Conservation (phyloP, 2,329 filamentous ascomycete genomes). For the Aspergillus brunneoviolaceus region DNA sequence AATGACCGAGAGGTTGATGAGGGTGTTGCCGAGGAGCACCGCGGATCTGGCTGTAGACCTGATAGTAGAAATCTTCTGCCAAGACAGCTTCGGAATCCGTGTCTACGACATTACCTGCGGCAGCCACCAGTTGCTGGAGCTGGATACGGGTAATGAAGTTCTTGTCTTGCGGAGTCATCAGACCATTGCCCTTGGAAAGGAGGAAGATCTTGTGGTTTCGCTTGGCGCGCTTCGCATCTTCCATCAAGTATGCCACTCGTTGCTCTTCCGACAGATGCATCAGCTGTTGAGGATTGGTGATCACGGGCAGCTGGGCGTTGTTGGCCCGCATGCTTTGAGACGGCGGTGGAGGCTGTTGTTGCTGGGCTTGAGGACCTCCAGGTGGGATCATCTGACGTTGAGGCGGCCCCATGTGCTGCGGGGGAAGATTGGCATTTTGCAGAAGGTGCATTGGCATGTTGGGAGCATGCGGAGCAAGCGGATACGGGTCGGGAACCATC, state of each 20-base stretch:
- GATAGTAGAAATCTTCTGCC: slow-evolving; percentile 96
- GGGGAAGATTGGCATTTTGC: slow-evolving; percentile 71
- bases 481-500: slow-evolving; percentile 43
- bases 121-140: slow-evolving; percentile 89
- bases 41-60: slow-evolving; percentile 92
- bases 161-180: slow-evolving; percentile 99
- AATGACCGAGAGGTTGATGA: slow-evolving; percentile 89
- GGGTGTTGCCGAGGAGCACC: slow-evolving; percentile 87
- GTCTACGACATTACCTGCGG: slow-evolving; percentile 83
- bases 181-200: slow-evolving; percentile 86
- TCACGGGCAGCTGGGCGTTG: slow-evolving; percentile 48
- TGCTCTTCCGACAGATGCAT: slow-evolving; percentile 80
- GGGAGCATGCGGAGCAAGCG: slow-evolving; percentile 45
- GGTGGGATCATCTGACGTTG: slow-evolving; percentile 38
- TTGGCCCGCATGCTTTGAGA: slow-evolving; percentile 37
- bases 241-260: slow-evolving; percentile 76
- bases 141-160: slow-evolving; percentile 99
- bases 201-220: slow-evolving; percentile 97
- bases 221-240: slow-evolving; percentile 93
- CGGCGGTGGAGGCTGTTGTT: slow-evolving; percentile 33
- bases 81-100: slow-evolving; percentile 76
- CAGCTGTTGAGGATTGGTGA: slow-evolving; percentile 71
- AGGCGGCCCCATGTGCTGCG: slow-evolving; percentile 43
- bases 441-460: slow-evolving; percentile 69
- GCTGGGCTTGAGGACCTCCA: slow-evolving; percentile 37